phyloP scores from a whole-genome alignment of 768 basidiomycete genomes.

The Paxillus ammoniavirescens region DNA sequence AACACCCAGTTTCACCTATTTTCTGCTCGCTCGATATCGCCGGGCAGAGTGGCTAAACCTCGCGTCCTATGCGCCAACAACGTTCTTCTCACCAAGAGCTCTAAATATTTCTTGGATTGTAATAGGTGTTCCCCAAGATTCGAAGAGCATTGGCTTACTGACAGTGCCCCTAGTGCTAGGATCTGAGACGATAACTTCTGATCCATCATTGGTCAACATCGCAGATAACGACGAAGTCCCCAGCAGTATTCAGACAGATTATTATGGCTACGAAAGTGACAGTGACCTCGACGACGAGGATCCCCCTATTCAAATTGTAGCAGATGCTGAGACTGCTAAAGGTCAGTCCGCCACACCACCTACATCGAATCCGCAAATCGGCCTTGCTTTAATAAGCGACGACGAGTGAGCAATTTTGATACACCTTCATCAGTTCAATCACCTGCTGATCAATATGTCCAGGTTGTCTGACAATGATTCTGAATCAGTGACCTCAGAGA shows the following conservation, averaged over 20 bases:
- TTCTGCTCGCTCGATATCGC: slow-evolving; percentile 14
- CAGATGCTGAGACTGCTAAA: neutral
- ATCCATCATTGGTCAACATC: slow-evolving; percentile 15
- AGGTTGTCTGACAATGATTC: slow-evolving; percentile 13
- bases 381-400: neutral
- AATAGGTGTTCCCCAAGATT: slow-evolving; percentile 1
- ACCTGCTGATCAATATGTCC: neutral
- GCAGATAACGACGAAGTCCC: slow-evolving; percentile 9
- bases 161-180: slow-evolving; percentile 13
- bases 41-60: slow-evolving; percentile 14
- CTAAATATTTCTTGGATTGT: slow-evolving; percentile 29
- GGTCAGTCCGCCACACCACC: neutral
- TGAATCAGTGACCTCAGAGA: slow-evolving; percentile 12
- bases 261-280: slow-evolving; percentile 33
- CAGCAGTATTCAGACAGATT: slow-evolving; percentile 6
- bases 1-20: slow-evolving; percentile 33
- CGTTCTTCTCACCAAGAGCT: slow-evolving; percentile 21
- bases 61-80: slow-evolving; percentile 29
- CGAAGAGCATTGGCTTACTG: neutral
- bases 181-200: slow-evolving; percentile 8
- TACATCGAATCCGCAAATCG: neutral
- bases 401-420: slow-evolving; percentile 5
- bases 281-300: slow-evolving; percentile 34
- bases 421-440: neutral
- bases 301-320: neutral